Base-by-base conservation (phyloP, 768 basidiomycete species). In the Mrakia gelida region DNA sequence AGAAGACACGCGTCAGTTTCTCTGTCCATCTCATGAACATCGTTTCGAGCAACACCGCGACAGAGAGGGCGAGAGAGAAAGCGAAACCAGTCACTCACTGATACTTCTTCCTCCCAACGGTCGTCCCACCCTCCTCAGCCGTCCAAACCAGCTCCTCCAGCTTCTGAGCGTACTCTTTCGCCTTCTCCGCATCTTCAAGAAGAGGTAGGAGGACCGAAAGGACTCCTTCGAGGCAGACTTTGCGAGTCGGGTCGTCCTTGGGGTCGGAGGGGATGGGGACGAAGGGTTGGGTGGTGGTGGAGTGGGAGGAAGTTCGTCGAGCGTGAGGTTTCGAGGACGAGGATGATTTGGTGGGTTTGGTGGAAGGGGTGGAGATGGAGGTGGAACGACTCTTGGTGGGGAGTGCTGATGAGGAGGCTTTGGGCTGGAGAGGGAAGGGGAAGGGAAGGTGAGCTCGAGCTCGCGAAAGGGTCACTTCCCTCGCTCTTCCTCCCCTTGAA, bases 101-200 rank as follows among this genome's bases (percentile, higher is more conserved):
- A 34, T 78, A 78, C 54, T 78, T 78, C 68, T 75, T 78, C 52
- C 77, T 41, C 15, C 77, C 77, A 1, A 26, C 18, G 2, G 8
- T 68, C 34, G 68, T 67, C 43, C 32, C 73, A 16, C 77, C 77
- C 9, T 70, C 73, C 49, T 78, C 77, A 3, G 49, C 73, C 26
- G 41, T 28, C 65, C 63, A 78, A 1, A 78, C 73, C 15, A 65
- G 67, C 23, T 59, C 65, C 54, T 78, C 77, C 23, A 78, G 73
- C 41, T 78, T 34, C 34, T 28, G 26, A 13, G 71, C 77, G 26
- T 65, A 78, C 18, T 41, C 54, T 54, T 26, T 11, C 1, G 73
- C 77, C 32, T 28, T 26, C 10, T 68, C 73, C 10, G 52, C 76
- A 13, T 54, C 73, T 8, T 5, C 56, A 7, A 56, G 54, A 8